Conservation (phyloP, 2,329 filamentous ascomycete species). For the Phymatotrichopsis omnivora region DNA sequence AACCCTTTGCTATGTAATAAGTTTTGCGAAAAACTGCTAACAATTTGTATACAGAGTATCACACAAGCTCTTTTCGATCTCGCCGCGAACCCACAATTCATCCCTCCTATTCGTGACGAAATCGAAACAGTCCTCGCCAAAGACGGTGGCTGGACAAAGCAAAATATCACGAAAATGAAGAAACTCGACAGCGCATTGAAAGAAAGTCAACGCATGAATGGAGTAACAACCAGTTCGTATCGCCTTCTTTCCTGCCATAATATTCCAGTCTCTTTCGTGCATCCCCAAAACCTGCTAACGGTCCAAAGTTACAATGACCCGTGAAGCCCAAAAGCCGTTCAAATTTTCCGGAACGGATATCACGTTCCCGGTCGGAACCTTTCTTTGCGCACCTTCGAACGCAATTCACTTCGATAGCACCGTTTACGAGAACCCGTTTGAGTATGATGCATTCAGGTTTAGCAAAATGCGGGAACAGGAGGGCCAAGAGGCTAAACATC, state of each 20-base stretch:
- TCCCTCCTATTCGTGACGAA: slow-evolving; percentile 35
- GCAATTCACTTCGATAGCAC: slow-evolving; percentile 31
- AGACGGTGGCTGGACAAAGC: slow-evolving; percentile 35
- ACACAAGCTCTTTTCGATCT: slow-evolving; percentile 37
- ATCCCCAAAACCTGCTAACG: too few relatives aligned
- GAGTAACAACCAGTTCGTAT: too few relatives aligned
- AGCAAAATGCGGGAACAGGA: slow-evolving; percentile 34
- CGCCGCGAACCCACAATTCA: slow-evolving; percentile 30
- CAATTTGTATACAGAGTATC: slow-evolving; percentile 29
- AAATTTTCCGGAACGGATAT: slow-evolving; percentile 12
- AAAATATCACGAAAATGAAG: slow-evolving; percentile 34
- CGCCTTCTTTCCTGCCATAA: slow-evolving; percentile 27
- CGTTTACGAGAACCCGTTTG: slow-evolving; percentile 33
- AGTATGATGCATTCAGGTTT: slow-evolving; percentile 40
- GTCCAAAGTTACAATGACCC: slow-evolving; percentile 1
- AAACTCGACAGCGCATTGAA: slow-evolving; percentile 38
- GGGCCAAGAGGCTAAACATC: slow-evolving; percentile 10
- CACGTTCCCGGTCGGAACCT: slow-evolving; percentile 2
- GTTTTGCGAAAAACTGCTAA: neutral
- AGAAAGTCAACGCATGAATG: slow-evolving; percentile 38
- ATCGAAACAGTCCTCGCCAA: slow-evolving; percentile 29
- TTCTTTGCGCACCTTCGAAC: slow-evolving; percentile 23
- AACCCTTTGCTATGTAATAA: neutral
- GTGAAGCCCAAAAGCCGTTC: too few relatives aligned
- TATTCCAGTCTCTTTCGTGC: slow-evolving; percentile 1